Percentiles rank a stretch among this genome's conserved stretches.
These are phyloP conservation scores for Rubia yunnanensis DNA, from an alignment of 257 asterid genomes.

Conservation along the genomic window DNA sequence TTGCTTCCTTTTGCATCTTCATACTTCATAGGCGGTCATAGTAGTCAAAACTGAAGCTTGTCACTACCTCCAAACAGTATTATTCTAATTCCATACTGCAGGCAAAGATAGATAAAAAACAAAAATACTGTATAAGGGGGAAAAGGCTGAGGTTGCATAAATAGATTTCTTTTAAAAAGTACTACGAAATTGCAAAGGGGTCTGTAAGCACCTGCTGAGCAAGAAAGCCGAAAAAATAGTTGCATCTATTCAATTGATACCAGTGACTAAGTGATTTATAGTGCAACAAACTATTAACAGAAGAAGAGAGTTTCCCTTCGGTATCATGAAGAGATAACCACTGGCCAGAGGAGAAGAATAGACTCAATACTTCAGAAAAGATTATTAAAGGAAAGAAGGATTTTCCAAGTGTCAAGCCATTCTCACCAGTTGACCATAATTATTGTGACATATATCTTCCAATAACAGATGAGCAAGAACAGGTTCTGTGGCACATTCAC, in stretches of 20 bases:
- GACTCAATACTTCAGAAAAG: not conserved
- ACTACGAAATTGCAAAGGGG: not conserved
- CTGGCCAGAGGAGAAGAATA: conserved; percentile 1
- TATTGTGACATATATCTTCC: not conserved
- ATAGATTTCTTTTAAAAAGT: not conserved
- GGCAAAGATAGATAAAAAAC: not conserved
- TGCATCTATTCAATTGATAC: not conserved
- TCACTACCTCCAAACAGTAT: not conserved
- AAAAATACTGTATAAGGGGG: not conserved
- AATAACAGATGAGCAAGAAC: conserved; percentile 2
- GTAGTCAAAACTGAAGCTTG: conserved; percentile 3
- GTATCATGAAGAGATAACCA: not conserved
- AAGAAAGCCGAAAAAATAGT: not conserved
- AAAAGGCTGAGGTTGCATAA: not conserved
- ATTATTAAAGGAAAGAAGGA: not conserved
- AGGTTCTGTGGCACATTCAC: not conserved
- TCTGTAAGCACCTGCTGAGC: not conserved
- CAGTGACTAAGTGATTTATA: not conserved
- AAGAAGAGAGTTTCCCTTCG: not conserved
- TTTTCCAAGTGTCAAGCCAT: not conserved
- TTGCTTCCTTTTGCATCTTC: no score
- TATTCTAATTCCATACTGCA: not conserved
- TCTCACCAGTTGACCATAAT: not conserved
- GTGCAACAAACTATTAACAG: not conserved
- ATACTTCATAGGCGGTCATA: not conserved